Evolutionary conservation across 2,329 filamentous ascomycete species (phyloP).

Genomic region (Aspergillus sp.): DNA sequence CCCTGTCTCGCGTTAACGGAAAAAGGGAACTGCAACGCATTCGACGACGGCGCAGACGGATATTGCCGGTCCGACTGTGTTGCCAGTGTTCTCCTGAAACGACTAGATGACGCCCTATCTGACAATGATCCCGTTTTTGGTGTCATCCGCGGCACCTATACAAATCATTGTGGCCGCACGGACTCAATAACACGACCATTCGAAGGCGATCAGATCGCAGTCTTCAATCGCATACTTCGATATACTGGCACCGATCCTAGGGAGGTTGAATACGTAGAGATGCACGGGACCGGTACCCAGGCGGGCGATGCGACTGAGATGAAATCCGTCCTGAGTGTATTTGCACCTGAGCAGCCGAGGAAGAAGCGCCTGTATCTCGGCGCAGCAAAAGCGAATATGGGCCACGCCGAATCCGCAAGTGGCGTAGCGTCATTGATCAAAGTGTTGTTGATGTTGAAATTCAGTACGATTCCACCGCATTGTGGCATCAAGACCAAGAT

Average conservation of each 20-base stretch:
- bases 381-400: slow-evolving; percentile 64
- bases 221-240: slow-evolving; percentile 70
- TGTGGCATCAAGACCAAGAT: slow-evolving; percentile 42
- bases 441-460: slow-evolving; percentile 39
- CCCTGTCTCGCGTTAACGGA: neutral
- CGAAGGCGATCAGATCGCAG: slow-evolving; percentile 68
- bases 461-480: slow-evolving; percentile 34
- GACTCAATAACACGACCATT: slow-evolving; percentile 84
- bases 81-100: slow-evolving; percentile 73
- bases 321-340: slow-evolving; percentile 68
- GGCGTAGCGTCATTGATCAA: slow-evolving; percentile 46
- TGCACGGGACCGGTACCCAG: slow-evolving; percentile 87
- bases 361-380: slow-evolving; percentile 57
- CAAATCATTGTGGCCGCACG: slow-evolving; percentile 79
- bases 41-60: slow-evolving; percentile 76
- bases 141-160: slow-evolving; percentile 71
- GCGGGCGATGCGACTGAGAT: slow-evolving; percentile 79
- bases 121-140: slow-evolving; percentile 72
- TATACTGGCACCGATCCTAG: slow-evolving; percentile 72
- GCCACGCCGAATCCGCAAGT: slow-evolving; percentile 63
- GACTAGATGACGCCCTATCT: slow-evolving; percentile 72
- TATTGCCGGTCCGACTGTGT: slow-evolving; percentile 80
- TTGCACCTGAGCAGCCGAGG: slow-evolving; percentile 51
- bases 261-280: slow-evolving; percentile 80
- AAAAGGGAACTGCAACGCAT: slow-evolving; percentile 78